phyloP scores from a whole-genome alignment of 805 yeast genomes.

The Starmerella geochares region DNA sequence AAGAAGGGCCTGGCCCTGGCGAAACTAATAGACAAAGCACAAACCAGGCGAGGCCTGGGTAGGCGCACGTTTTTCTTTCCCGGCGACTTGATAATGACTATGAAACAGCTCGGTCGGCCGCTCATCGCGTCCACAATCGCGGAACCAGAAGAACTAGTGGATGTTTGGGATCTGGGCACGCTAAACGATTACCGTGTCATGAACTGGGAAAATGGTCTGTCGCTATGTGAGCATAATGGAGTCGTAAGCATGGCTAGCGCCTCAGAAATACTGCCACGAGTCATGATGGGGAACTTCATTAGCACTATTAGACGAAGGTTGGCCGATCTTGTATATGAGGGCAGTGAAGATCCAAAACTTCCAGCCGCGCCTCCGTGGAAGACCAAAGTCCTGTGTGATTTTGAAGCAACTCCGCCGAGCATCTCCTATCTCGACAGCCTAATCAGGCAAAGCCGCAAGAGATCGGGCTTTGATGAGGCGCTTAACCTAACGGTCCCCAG shows the following conservation, averaged over 20 bases:
- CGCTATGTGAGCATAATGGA: neutral
- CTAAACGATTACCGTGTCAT: neutral
- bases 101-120: conserved; percentile 10
- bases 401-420: neutral
- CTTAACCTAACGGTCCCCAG: neutral
- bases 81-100: conserved; percentile 13
- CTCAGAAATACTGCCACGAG: conserved; percentile 28
- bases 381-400: neutral
- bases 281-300: conserved; percentile 77
- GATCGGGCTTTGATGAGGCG: neutral
- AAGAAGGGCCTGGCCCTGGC: conserved; percentile 1
- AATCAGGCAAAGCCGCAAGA: neutral
- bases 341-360: too few relatives aligned
- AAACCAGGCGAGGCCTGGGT: neutral
- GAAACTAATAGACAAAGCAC: neutral
- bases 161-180: conserved; percentile 6
- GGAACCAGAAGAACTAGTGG: conserved; percentile 7
- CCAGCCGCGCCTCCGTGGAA: neutral
- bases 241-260: conserved; percentile 25
- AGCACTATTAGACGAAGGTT: neutral
- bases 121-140: neutral
- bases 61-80: neutral
- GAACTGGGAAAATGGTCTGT: conserved; percentile 3
- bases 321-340: neutral
- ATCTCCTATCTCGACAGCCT: neutral